Base-by-base conservation (phyloP, 2,329 filamentous ascomycete species). In the Fusarium xyrophilum region DNA sequence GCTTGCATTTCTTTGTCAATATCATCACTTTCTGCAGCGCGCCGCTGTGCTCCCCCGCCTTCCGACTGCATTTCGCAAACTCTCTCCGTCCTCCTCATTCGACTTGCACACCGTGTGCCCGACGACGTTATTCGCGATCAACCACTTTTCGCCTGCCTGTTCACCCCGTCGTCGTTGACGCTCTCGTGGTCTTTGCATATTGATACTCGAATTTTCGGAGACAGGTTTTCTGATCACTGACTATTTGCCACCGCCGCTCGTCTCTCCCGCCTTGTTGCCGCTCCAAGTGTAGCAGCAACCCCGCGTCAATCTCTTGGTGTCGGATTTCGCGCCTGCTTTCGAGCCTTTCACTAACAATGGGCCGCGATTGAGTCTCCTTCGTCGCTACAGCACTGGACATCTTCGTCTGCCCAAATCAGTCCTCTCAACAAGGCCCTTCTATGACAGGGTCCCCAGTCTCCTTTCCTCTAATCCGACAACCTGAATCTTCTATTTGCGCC, bases 301-400 rank as follows among this genome's bases (percentile, higher is more conserved):
- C 72, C 72, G 69, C 72, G 70, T 67, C 65, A 63, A 62, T 64
- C 67, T 60, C 69, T 64, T 55, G 65, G 69, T 71, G 65, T 67
- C 71, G 62, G 57, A 60, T 63, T 64, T 73, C 38, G 69, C 65
- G 63, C 71, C 68, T 71, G 67, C 67, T 72, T 71, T 68, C 70
- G 69, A 74, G 68, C 69, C 70, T 66, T 67, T 68, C 66, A 58
- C 72, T 72, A 70, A 77, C 74, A 70, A 78, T 78, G 77, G 73
- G 77, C 76, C 69, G 73, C 75, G 74, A 77, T 69, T 78, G 74
- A 74, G 70, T 64, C 60, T 58, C 50, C 60, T 70, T 69, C 73
- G 65, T 72, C 65, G 65, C 68, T 56, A 63, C 62, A 71, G 56
- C 70, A 71, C 66, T 60, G 46, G 46, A 65, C 47, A 43, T 30